Evolutionary conservation across 495 filamentous ascomycete genomes (phyloP).

Genomic region (Talaromyces ruber): DNA sequence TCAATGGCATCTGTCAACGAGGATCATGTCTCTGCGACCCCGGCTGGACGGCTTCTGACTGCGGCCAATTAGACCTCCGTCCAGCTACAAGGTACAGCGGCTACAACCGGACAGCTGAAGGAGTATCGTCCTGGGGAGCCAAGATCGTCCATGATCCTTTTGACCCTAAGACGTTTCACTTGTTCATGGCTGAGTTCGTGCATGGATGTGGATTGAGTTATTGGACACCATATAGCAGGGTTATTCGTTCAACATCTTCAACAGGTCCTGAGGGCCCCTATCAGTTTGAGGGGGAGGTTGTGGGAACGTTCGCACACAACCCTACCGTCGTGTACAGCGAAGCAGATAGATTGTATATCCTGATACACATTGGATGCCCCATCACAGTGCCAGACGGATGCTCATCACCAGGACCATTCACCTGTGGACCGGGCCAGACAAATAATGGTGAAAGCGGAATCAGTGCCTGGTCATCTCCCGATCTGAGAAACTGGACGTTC

Average conservation of each 20-base stretch:
- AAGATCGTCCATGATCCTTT: constrained; percentile 26
- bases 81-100: constrained; percentile 20
- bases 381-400: constrained; percentile 3
- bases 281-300: constrained; percentile 18
- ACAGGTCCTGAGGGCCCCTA: constrained; percentile 26
- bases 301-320: constrained; percentile 28
- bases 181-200: constrained; percentile 25
- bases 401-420: constrained; percentile 4
- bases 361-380: constrained; percentile 27
- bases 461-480: constrained; percentile 8
- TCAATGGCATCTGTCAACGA: constrained; percentile 25
- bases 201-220: constrained; percentile 26
- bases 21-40: constrained; percentile 24
- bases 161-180: constrained; percentile 19
- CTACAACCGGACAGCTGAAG: constrained; percentile 24
- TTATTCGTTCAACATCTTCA: constrained; percentile 28
- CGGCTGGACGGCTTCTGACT: constrained; percentile 27
- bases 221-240: constrained; percentile 27
- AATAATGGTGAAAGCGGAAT: constrained; percentile 15
- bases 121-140: constrained; percentile 30
- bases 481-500: constrained; percentile 11
- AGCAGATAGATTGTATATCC: constrained; percentile 20
- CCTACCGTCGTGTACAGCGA: constrained; percentile 25
- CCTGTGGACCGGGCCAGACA: constrained; percentile 13
- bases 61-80: constrained; percentile 26